phyloP scores from a whole-genome alignment of 2,329 filamentous ascomycete genomes.

The Myriangium duriaei region DNA sequence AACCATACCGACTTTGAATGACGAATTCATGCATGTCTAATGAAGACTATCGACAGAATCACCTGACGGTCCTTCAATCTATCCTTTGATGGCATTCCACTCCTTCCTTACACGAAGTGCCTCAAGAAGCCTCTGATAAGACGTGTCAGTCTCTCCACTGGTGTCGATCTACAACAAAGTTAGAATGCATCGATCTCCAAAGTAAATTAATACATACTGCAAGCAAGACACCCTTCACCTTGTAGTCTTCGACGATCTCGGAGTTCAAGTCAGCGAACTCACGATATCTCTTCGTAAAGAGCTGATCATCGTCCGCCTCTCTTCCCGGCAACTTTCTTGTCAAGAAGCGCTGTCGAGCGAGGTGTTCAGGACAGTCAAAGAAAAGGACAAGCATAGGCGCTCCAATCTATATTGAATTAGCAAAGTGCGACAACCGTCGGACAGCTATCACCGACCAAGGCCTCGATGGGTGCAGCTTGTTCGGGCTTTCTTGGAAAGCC shows the following conservation, averaged over 20 bases:
- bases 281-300: constrained; percentile 1
- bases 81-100: too few relatives aligned
- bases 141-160: neutral
- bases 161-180: constrained; percentile 1
- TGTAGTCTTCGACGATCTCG: constrained; percentile 1
- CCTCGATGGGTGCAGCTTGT: constrained; percentile 1
- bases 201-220: neutral
- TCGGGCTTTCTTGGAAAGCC: constrained; percentile 13
- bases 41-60: too few relatives aligned
- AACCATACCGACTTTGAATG: too few relatives aligned
- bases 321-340: neutral
- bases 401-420: neutral
- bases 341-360: constrained; percentile 1
- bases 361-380: constrained; percentile 2
- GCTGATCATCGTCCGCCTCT: neutral
- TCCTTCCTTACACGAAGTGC: too few relatives aligned
- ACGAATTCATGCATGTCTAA: too few relatives aligned
- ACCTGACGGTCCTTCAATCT: too few relatives aligned
- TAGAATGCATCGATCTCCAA: neutral
- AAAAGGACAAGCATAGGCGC: constrained; percentile 2
- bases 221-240: neutral
- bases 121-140: too few relatives aligned
- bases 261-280: neutral
- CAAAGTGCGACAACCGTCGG: neutral
- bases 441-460: neutral